phyloP scores from a whole-genome alignment of 371 early-diverging fungal species.

The Parasitella parasitica region DNA sequence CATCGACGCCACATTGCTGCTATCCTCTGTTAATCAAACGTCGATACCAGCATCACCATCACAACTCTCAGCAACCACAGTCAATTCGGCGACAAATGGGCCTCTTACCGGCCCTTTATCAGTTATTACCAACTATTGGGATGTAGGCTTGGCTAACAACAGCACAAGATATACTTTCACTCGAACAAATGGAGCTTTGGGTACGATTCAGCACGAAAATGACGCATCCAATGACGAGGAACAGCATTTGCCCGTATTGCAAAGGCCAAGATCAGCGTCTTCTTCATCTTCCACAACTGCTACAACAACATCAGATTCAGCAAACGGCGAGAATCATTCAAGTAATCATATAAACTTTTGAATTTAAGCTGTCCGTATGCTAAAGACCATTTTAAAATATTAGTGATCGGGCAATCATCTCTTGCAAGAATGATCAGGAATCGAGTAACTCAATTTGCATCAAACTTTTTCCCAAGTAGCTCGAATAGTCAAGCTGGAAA shows the following conservation, averaged over 20 bases:
- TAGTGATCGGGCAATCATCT: background rate
- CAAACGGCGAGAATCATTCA: background rate
- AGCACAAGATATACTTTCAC: background rate
- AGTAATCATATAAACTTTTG: too few species aligned
- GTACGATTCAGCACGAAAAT: background rate
- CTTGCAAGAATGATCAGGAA: slow-evolving; percentile 3
- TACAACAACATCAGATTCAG: background rate
- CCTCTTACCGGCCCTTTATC: background rate
- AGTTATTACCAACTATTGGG: background rate
- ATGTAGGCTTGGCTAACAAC: background rate
- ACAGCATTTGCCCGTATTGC: background rate
- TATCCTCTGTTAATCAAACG: background rate
- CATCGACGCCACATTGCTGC: background rate
- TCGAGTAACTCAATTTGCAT: slow-evolving; percentile 11
- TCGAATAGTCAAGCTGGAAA: background rate
- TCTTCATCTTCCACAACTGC: background rate
- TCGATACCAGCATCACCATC: background rate
- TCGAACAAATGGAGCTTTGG: background rate
- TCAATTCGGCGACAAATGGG: background rate
- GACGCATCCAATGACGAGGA: background rate
- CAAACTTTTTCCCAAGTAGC: slow-evolving; percentile 1
- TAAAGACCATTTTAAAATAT: too few species aligned
- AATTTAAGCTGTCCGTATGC: too few species aligned
- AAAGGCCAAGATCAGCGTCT: background rate
- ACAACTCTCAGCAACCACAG: background rate